phyloP scores from a whole-genome alignment of 176 grass and related monocot genomes.

The Raddia guianensis region DNA sequence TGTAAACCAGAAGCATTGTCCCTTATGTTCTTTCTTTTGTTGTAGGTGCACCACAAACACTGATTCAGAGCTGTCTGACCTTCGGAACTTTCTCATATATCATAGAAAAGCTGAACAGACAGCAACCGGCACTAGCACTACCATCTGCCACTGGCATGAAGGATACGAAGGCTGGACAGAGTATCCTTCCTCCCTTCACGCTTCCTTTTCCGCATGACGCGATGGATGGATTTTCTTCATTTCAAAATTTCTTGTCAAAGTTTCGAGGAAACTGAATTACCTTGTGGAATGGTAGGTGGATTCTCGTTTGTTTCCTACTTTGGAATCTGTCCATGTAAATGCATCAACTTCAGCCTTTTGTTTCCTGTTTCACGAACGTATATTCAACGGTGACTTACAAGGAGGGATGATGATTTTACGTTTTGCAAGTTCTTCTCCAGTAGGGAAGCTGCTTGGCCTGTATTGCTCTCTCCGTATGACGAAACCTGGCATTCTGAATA shows the following conservation, averaged over 20 bases:
- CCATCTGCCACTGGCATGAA: background rate
- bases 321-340: conserved; percentile 38
- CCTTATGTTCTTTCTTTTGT: conserved; percentile 3
- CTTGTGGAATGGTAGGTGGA: background rate
- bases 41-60: conserved; percentile 69
- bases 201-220: conserved; percentile 44
- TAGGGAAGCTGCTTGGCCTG: background rate
- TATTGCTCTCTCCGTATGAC: too few species aligned
- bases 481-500: too few species aligned
- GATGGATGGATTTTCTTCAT: conserved; percentile 50
- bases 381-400: conserved; percentile 10
- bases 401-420: conserved; percentile 12
- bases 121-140: conserved; percentile 61
- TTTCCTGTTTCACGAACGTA: background rate
- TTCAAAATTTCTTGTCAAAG: conserved; percentile 56
- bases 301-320: background rate
- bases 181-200: conserved; percentile 69
- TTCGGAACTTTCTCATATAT: conserved; percentile 82
- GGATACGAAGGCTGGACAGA: conserved; percentile 12
- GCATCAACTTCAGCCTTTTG: conserved; percentile 24
- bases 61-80: conserved; percentile 79
- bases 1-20: background rate
- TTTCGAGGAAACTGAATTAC: conserved; percentile 43
- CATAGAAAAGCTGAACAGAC: conserved; percentile 73
- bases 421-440: conserved; percentile 24